A percentile compares a stretch with the other conserved stretches of the same genome.
Evolutionary conservation across 495 filamentous ascomycete species (phyloP).

Genomic region (Hyaloscypha bicolor): DNA sequence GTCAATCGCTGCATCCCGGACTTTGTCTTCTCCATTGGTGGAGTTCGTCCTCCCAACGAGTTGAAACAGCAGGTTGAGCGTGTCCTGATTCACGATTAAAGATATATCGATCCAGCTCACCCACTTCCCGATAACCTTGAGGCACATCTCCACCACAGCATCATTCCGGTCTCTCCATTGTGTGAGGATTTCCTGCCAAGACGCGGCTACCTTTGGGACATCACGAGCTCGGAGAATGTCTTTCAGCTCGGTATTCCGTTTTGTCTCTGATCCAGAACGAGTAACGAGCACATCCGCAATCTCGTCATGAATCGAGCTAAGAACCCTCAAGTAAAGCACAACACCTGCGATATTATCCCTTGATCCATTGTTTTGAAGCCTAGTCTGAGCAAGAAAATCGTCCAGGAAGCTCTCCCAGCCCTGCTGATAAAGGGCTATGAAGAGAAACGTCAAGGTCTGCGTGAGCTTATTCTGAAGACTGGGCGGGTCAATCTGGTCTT

Average conservation of each 20-base stretch:
- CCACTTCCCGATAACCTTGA: conserved; percentile 91
- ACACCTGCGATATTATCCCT: conserved; percentile 75
- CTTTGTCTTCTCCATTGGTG: conserved; percentile 61
- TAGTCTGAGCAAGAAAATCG: conserved; percentile 75
- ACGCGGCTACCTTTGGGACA: conserved; percentile 78
- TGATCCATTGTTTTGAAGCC: conserved; percentile 50
- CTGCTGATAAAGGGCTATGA: conserved; percentile 78
- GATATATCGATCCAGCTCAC: conserved; percentile 98
- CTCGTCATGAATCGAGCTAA: conserved; percentile 91
- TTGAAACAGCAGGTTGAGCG: conserved; percentile 82
- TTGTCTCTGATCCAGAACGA: conserved; percentile 71
- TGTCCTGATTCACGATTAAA: conserved; percentile 83
- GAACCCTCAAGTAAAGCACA: conserved; percentile 83
- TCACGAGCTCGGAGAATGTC: conserved; percentile 84
- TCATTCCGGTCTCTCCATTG: conserved; percentile 78
- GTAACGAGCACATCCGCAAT: conserved; percentile 90
- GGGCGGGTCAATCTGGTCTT: conserved; percentile 60
- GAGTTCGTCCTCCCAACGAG: conserved; percentile 62
- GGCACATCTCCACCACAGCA: conserved; percentile 76
- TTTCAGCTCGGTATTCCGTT: conserved; percentile 81
- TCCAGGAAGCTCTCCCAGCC: conserved; percentile 89
- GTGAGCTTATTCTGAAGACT: conserved; percentile 95
- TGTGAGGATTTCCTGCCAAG: conserved; percentile 89
- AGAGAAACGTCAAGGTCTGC: conserved; percentile 91
- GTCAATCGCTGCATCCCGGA: conserved; percentile 85